Conservation (phyloP, 305 asterid genomes). For the Fraxinus ornus region DNA sequence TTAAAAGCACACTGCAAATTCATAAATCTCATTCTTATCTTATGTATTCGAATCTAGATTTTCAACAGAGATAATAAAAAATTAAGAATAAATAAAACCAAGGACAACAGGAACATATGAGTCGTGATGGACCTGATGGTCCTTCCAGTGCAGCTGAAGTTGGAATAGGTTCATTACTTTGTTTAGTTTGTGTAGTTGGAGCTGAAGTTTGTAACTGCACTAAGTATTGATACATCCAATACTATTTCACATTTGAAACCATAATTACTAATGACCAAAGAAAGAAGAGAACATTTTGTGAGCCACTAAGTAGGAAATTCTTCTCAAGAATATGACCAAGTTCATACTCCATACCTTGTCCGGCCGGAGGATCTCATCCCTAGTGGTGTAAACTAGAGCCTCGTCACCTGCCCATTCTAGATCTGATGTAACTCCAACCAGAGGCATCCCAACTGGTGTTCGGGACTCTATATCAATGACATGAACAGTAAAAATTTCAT, state of each 20-base stretch:
- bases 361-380: constrained; percentile 88
- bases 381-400: constrained; percentile 76
- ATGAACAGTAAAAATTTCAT: constrained; percentile 77
- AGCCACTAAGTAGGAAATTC: constrained; percentile 12
- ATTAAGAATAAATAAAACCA: neutral
- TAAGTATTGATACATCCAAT: neutral
- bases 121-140: neutral
- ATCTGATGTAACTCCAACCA: constrained; percentile 63
- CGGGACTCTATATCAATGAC: constrained; percentile 79
- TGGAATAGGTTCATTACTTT: constrained; percentile 8
- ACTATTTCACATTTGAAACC: neutral
- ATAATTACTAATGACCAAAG: neutral
- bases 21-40: neutral
- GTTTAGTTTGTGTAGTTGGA: neutral
- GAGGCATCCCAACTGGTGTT: constrained; percentile 64
- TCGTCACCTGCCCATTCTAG: constrained; percentile 90
- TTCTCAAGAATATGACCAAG: constrained; percentile 15
- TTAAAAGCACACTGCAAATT: neutral
- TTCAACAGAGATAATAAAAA: neutral
- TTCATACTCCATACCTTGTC: constrained; percentile 64
- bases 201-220: neutral
- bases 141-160: constrained; percentile 7
- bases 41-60: neutral
- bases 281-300: constrained; percentile 5
- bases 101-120: neutral